Conservation (phyloP, 495 filamentous ascomycete genomes). For the Talaromyces thailandensis region DNA sequence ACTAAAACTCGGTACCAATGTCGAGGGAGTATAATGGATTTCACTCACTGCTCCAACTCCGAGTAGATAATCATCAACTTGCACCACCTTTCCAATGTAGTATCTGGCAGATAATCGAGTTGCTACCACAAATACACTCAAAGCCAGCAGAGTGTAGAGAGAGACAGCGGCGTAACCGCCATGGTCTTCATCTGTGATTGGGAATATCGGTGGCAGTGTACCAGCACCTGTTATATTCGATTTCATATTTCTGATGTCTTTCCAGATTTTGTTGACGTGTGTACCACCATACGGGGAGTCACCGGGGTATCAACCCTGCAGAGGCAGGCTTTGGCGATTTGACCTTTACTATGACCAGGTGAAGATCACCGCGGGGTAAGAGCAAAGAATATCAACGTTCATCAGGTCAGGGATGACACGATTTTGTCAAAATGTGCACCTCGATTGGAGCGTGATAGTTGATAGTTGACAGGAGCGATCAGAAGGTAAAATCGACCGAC, state of each 20-base stretch:
- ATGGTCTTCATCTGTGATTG: constrained; percentile 20
- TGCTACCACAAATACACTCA: constrained; percentile 15
- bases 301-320: not conserved
- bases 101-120: constrained; percentile 18
- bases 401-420: not conserved
- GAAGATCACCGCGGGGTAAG: not conserved
- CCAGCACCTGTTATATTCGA: constrained; percentile 10
- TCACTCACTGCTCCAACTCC: constrained; percentile 12
- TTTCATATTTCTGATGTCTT: not conserved
- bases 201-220: constrained; percentile 20
- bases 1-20: not conserved
- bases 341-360: not conserved
- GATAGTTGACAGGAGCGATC: not conserved
- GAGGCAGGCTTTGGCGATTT: not conserved
- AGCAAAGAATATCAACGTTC: not conserved
- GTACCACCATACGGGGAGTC: not conserved
- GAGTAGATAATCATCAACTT: constrained; percentile 19
- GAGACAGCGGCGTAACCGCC: constrained; percentile 19
- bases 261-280: not conserved
- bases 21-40: not conserved
- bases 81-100: constrained; percentile 18
- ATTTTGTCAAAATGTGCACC: not conserved
- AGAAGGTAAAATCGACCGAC: not conserved
- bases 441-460: not conserved
- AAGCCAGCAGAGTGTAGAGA: constrained; percentile 16